phyloP scores from a whole-genome alignment of 176 grass and related monocot species.

The Musa schizocarpa region DNA sequence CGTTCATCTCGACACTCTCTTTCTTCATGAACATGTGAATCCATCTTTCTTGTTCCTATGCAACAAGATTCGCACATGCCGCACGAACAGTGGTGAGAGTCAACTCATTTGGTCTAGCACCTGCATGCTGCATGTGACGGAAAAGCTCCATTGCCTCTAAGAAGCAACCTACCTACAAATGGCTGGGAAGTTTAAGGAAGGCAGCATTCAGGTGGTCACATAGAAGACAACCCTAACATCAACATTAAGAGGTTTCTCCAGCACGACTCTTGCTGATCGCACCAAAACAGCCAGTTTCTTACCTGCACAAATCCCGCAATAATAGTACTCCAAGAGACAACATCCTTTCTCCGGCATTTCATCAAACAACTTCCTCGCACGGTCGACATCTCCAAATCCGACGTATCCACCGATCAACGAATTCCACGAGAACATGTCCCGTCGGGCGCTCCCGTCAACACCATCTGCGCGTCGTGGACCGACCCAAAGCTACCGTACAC shows the following conservation, averaged over 20 bases:
- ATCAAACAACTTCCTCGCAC: constrained; percentile 1
- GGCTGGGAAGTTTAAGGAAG: not conserved
- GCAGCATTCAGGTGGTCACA: not conserved
- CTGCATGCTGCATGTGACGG: constrained; percentile 4
- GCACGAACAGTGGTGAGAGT: constrained; percentile 12
- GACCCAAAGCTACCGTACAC: constrained; percentile 10
- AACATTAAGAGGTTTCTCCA: not conserved
- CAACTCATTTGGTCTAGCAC: constrained; percentile 13
- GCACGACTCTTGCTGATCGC: not conserved
- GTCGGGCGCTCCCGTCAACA: not conserved
- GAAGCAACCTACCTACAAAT: constrained; percentile 14
- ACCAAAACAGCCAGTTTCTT: not conserved
- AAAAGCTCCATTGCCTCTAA: constrained; percentile 4
- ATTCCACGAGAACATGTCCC: constrained; percentile 13
- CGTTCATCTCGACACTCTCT: constrained; percentile 3
- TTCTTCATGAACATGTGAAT: constrained; percentile 16
- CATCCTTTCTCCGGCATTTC: constrained; percentile 16
- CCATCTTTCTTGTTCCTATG: constrained; percentile 16
- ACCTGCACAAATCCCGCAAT: constrained; percentile 15
- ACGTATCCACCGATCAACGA: constrained; percentile 8
- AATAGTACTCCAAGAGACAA: constrained; percentile 11
- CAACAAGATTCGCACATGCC: constrained; percentile 11
- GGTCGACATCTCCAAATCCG: not conserved
- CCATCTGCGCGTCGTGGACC: not conserved
- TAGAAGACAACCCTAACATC: not conserved